phyloP scores from a whole-genome alignment of 2,329 filamentous ascomycete species.

The Colletotrichum scovillei region DNA sequence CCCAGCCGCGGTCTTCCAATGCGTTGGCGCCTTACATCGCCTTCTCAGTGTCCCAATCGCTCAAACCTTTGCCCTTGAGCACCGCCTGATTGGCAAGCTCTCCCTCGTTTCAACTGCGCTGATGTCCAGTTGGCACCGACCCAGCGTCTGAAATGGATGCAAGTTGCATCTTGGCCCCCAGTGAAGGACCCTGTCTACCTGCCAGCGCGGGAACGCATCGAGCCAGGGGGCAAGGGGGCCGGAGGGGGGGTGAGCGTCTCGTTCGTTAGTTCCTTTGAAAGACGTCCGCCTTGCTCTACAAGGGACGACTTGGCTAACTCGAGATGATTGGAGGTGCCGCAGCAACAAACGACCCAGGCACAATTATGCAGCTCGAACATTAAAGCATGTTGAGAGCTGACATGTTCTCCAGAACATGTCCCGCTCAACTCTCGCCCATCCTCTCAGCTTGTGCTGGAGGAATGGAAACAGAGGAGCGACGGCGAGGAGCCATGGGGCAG shows the following conservation, averaged over 20 bases:
- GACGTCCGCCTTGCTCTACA: not conserved
- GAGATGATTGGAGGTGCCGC: slow-evolving; percentile 21
- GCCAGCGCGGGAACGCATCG: not conserved
- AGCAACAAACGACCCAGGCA: slow-evolving; percentile 13
- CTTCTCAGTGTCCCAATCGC: not conserved
- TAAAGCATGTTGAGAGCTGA: slow-evolving; percentile 17
- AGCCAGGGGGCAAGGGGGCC: slow-evolving; percentile 10
- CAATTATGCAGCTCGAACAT: slow-evolving; percentile 10
- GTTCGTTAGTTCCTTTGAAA: not conserved
- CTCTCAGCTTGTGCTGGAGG: slow-evolving; percentile 31
- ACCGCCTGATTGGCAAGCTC: slow-evolving; percentile 16
- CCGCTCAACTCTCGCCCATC: slow-evolving; percentile 16
- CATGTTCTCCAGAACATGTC: slow-evolving; percentile 18
- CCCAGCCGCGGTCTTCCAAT: slow-evolving; percentile 6
- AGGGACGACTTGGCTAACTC: slow-evolving; percentile 15
- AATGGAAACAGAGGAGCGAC: slow-evolving; percentile 17
- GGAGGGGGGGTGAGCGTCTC: slow-evolving; percentile 1
- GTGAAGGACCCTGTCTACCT: not conserved
- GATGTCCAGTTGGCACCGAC: slow-evolving; percentile 11
- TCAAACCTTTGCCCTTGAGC: not conserved
- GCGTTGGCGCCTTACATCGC: slow-evolving; percentile 32
- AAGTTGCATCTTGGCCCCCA: not conserved
- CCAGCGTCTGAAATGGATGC: not conserved
- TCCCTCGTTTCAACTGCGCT: slow-evolving; percentile 9
- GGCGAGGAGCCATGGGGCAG: slow-evolving; percentile 30